These are phyloP conservation scores for Aspergillus flavus DNA, from an alignment of 2,329 filamentous ascomycete species.

Conservation along the genomic window DNA sequence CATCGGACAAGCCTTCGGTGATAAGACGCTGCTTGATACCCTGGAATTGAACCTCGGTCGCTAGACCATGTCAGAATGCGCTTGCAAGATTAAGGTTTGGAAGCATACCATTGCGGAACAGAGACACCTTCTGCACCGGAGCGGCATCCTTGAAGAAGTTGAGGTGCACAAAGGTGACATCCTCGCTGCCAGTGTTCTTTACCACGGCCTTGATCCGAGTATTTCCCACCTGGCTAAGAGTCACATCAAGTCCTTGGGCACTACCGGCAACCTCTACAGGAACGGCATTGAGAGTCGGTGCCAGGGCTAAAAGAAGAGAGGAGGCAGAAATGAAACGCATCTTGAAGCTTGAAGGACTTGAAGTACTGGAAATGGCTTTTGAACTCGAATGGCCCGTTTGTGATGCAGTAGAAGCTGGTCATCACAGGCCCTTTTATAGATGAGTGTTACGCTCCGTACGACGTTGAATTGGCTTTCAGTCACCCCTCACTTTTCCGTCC, in stretches of 20 bases:
- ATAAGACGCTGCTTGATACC: constrained; percentile 35
- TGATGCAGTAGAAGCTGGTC: background rate
- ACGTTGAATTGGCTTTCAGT: background rate
- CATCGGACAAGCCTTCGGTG: constrained; percentile 28
- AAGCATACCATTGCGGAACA: constrained; percentile 34
- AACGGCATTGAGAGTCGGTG: constrained; percentile 22
- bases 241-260: constrained; percentile 31
- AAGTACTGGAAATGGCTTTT: background rate
- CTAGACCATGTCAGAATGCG: constrained; percentile 22
- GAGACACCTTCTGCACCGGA: constrained; percentile 39
- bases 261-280: constrained; percentile 17
- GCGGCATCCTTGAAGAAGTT: constrained; percentile 40
- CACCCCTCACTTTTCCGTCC: background rate
- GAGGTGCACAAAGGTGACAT: constrained; percentile 38
- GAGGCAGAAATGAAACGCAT: constrained; percentile 27
- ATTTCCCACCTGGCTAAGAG: constrained; percentile 33
- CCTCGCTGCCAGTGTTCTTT: constrained; percentile 36
- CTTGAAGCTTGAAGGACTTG: constrained; percentile 9
- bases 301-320: constrained; percentile 24
- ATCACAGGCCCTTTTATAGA: background rate
- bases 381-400: background rate
- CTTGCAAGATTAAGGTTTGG: background rate
- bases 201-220: constrained; percentile 40
- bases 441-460: background rate
- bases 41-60: constrained; percentile 32